Evolutionary conservation across 1,139 yeast species (phyloP).

Genomic region (Arxiozyma slooffiae): DNA sequence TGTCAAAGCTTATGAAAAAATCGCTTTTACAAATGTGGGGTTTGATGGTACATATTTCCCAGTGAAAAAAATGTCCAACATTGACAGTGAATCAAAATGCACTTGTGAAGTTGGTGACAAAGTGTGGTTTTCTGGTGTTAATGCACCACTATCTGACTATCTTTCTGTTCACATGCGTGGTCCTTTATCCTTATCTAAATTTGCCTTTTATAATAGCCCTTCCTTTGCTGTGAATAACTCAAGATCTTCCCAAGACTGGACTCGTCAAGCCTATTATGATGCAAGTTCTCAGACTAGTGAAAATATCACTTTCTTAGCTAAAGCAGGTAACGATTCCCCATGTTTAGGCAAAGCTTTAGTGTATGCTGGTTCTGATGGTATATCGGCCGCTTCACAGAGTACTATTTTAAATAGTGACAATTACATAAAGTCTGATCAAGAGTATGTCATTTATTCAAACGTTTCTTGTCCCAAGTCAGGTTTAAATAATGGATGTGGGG

Average conservation of each 20-base stretch:
- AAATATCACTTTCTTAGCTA: conserved; percentile 58
- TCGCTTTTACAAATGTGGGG: conserved; percentile 54
- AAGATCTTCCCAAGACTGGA: conserved; percentile 35
- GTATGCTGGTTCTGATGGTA: conserved; percentile 40
- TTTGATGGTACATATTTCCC: conserved; percentile 55
- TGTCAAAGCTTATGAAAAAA: conserved; percentile 30
- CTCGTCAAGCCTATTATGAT: conserved; percentile 38
- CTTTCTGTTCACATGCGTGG: conserved; percentile 78
- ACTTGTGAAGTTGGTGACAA: conserved; percentile 37
- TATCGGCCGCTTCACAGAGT: conserved; percentile 35
- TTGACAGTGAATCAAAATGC: conserved; percentile 40
- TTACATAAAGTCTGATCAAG: conserved; percentile 45
- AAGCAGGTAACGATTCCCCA: conserved; percentile 40
- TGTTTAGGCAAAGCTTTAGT: conserved; percentile 62
- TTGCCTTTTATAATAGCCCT: conserved; percentile 49
- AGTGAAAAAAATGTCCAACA: conserved; percentile 44
- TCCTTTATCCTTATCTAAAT: conserved; percentile 52
- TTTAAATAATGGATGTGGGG: conserved; percentile 36
- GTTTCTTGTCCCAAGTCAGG: conserved; percentile 43
- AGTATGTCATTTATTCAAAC: conserved; percentile 53
- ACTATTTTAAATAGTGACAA: conserved; percentile 45
- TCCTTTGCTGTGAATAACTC: conserved; percentile 25
- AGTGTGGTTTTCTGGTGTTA: conserved; percentile 46
- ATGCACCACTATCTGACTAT: conserved; percentile 61
- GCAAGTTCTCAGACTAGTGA: conserved; percentile 34